phyloP scores from a whole-genome alignment of 164 flowering plant genomes.

The Buxus sempervirens region DNA sequence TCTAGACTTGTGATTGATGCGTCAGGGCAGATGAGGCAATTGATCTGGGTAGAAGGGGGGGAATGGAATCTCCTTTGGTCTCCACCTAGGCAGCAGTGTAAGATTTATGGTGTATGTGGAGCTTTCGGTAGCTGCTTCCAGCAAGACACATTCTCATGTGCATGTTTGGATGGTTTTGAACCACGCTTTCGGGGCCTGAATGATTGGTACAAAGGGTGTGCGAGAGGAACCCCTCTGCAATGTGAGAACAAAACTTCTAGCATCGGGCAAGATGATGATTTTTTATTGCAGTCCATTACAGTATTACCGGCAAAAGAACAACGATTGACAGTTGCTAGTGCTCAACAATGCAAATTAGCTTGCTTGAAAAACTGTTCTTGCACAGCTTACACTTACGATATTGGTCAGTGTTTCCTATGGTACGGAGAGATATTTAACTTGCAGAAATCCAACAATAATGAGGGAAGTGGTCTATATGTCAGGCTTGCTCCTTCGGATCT shows the following conservation, averaged over 20 bases:
- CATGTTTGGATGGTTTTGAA: conserved; percentile 23
- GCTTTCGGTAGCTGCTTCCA: conserved; percentile 21
- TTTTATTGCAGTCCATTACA: background rate
- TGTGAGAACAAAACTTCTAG: conserved; percentile 2
- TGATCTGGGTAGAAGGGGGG: conserved; percentile 3
- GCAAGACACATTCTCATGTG: conserved; percentile 11
- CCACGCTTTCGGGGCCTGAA: background rate
- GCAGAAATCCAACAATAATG: conserved; percentile 11
- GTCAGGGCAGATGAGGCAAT: background rate
- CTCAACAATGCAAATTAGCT: conserved; percentile 19
- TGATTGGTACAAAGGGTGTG: conserved; percentile 21
- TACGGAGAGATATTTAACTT: conserved; percentile 20
- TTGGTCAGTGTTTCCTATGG: conserved; percentile 26
- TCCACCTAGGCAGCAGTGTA: conserved; percentile 24
- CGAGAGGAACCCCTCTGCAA: conserved; percentile 10
- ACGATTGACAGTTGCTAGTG: background rate
- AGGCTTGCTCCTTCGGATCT: conserved; percentile 22
- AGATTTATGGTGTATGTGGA: conserved; percentile 24
- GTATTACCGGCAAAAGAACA: conserved; percentile 17
- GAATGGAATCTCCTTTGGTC: conserved; percentile 13
- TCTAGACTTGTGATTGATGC: background rate
- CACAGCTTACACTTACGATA: conserved; percentile 28
- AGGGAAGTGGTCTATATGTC: conserved; percentile 15
- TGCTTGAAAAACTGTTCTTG: conserved; percentile 37
- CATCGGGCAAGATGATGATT: conserved; percentile 9